Evolutionary conservation across 768 basidiomycete genomes (phyloP), one percentile per base, ranked within the genome.

Genomic region (Leccinum disarticulatum): DNA sequence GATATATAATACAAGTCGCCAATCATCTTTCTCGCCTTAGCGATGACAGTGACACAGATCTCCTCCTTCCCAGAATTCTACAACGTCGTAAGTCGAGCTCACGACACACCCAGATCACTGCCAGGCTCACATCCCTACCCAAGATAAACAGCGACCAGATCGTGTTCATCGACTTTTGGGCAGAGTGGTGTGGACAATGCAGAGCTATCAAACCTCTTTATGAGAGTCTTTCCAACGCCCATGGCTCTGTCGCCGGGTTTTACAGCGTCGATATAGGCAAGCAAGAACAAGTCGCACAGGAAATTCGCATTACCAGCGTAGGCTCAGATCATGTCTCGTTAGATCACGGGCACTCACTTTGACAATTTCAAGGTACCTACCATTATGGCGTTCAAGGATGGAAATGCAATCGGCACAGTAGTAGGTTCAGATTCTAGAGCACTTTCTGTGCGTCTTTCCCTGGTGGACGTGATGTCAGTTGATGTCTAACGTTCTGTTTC

Each of bases 251-350:
- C 17, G 48, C 61, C 28, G 36, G 36, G 3, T 62, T 52, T 10
- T 64, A 64, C 41, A 55, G 51, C 4, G 8, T 61, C 35, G 60
- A 62, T 22, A 31, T 58, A 27, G 89, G 89, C 64, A 76, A 74
- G 4, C 33, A 56, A 2, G 63, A 61, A 1, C 14, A 60, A 19
- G n/a, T 58, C 10, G 3, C 19, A 6, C 56, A 64, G 4, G 62
- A 64, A 11, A 56, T 64, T 35, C 35, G 56, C 41, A 9, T 59
- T 10, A 60, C 41, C 27, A 54, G 4, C 19, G 57, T 59, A 33
- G 11, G 57, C 36, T 10, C 25, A n/a, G 43, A 19, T 25, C 27
- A 27, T 3, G 10, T n/a, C 41, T 2, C 15, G 27, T 15, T 8
- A 10, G 2, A 19, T 14, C 3, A 3, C 1, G 3, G 25, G 25